phyloP scores from a whole-genome alignment of 768 basidiomycete species.

The Leccinellum luteum region DNA sequence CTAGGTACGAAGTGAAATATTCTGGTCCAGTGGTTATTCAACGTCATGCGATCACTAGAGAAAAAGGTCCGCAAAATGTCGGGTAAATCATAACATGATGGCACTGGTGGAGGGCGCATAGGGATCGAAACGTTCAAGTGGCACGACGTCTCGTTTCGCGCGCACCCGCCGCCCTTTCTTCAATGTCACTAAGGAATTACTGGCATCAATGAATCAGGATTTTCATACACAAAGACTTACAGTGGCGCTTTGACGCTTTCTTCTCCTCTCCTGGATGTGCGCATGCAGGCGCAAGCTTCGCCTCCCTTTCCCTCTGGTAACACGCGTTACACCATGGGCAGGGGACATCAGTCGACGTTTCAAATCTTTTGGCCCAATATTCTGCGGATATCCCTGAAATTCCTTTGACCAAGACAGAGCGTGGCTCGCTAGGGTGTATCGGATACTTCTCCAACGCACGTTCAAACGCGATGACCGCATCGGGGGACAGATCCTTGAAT shows the following conservation, averaged over 20 bases:
- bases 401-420: not conserved
- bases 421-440: slow-evolving; percentile 1
- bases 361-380: slow-evolving; percentile 7
- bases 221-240: slow-evolving; percentile 3
- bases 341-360: not conserved
- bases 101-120: slow-evolving; percentile 13
- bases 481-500: slow-evolving; percentile 3
- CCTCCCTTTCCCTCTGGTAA: not conserved
- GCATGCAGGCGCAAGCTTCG: not conserved
- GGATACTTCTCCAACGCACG: slow-evolving; percentile 18
- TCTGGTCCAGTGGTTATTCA: not conserved
- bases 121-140: slow-evolving; percentile 1
- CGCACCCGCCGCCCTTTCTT: slow-evolving; percentile 1
- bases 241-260: slow-evolving; percentile 1
- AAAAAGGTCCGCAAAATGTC: not conserved
- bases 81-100: not conserved
- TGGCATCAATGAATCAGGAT: not conserved
- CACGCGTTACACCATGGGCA: slow-evolving; percentile 1
- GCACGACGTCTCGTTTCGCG: not conserved
- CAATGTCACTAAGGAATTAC: slow-evolving; percentile 2
- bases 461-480: slow-evolving; percentile 14
- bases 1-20: not conserved
- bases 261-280: not conserved
- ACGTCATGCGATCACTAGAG: not conserved
- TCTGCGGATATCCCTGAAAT: slow-evolving; percentile 2